Evolutionary conservation across 164 flowering plant species (phyloP), one percentile per base, ranked within the genome.

Genomic region (Magnolia changhungtana): DNA sequence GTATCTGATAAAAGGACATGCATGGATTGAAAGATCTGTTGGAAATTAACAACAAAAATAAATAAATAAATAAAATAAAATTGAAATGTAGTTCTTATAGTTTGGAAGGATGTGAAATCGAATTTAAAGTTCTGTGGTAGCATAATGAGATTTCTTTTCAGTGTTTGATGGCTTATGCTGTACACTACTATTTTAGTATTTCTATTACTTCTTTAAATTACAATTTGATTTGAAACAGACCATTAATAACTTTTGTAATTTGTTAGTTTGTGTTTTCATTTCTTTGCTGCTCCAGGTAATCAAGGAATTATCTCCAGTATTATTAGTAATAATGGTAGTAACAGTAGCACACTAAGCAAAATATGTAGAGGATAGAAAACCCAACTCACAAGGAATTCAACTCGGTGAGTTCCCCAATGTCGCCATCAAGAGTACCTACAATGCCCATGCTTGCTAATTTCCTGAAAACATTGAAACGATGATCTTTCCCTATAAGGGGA

Each of bases 401-500:
- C 73, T 87, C 95, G 9, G 89, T 67, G 50, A 95, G 92, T 7
- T 79, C 87, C 10, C 89, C 95, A 74, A 95, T 90, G 80, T 92
- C 98, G 49, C 94, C 92, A 55, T 84, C 77, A 24, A 91, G 79
- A 73, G 75, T 75, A 31, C 98, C 97, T 83, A 81, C 74, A 7
- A 95, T 88, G 58, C 88, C 85, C 93, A 90, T 90, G 20, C 87
- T 87, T 23, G 97, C 90, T 76, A 94, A 79, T 49, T 89, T 84
- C 85, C 98, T 94, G 88, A 74, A 79, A 67, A 58, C 23, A 31
- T 37, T 27, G 21, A 50, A 50, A 13, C 45, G 37, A 8, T 2
- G 20, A 6, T 21, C 3, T 21, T 37, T 13, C 11, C 21, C 67
- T 21, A 29, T 18, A 51, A 52, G 7, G 18, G 21, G 18, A 63